phyloP scores from a whole-genome alignment of 768 basidiomycete genomes.

The Dacryopinax spathularia region DNA sequence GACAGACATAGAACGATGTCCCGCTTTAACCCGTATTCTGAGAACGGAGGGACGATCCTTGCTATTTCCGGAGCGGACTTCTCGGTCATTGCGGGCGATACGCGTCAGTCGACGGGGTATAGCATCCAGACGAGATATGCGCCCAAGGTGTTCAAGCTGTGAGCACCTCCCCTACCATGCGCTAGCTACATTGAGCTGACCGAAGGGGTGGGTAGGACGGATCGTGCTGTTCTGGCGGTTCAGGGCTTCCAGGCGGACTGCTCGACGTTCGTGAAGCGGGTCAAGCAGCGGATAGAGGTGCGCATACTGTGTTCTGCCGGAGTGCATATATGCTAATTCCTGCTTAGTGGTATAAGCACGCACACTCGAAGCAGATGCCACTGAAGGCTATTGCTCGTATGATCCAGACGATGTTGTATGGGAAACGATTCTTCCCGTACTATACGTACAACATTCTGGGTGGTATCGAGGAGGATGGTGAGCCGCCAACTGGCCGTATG shows the following conservation, averaged over 20 bases:
- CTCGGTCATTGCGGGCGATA: slow-evolving; percentile 90
- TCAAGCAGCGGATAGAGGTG: slow-evolving; percentile 90
- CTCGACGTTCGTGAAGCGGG: slow-evolving; percentile 92
- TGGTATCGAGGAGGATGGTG: slow-evolving; percentile 92
- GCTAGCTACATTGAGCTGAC: neutral
- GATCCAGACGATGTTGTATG: slow-evolving; percentile 97
- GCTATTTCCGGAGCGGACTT: slow-evolving; percentile 91
- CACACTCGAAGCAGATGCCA: slow-evolving; percentile 95
- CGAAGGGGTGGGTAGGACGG: slow-evolving; percentile 42
- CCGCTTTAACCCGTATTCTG: slow-evolving; percentile 75
- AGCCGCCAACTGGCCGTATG: slow-evolving; percentile 20
- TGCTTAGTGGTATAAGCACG: slow-evolving; percentile 87
- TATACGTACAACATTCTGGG: slow-evolving; percentile 95
- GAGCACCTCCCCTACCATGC: slow-evolving; percentile 22
- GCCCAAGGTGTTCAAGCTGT: slow-evolving; percentile 89
- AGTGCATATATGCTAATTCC: neutral
- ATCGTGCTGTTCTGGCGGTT: slow-evolving; percentile 83
- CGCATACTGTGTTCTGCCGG: slow-evolving; percentile 17
- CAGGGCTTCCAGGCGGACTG: slow-evolving; percentile 97
- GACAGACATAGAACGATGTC: neutral
- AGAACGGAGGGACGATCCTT: slow-evolving; percentile 93
- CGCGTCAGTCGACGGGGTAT: slow-evolving; percentile 92
- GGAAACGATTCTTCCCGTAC: slow-evolving; percentile 92
- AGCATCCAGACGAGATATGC: slow-evolving; percentile 96
- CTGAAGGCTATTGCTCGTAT: slow-evolving; percentile 91